phyloP scores from a whole-genome alignment of 306 rosid species.

The Rubus parviflorus region DNA sequence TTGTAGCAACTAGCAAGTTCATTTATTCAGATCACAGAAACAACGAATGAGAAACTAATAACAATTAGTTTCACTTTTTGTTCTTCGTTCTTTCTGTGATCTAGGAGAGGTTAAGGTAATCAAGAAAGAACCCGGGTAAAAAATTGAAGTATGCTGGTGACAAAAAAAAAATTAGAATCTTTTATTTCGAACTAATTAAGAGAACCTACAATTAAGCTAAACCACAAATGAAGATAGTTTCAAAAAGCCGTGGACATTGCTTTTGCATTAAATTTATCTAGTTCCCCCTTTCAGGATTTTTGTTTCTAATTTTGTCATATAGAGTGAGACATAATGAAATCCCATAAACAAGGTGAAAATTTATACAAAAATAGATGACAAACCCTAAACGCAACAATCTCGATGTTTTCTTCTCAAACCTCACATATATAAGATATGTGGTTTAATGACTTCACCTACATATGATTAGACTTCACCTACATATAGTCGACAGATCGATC shows the following conservation, averaged over 20 bases:
- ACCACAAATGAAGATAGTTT: neutral
- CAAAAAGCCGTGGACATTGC: neutral
- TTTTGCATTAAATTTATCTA: neutral
- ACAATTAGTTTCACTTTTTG: neutral
- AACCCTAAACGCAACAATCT: neutral
- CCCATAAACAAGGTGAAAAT: neutral
- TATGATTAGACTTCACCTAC: too few relatives aligned
- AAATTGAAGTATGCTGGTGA: neutral
- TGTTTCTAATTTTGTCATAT: neutral
- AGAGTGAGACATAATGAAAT: neutral
- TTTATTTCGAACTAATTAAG: neutral
- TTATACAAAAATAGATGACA: neutral
- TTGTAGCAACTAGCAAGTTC: neutral
- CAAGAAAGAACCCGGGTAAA: neutral
- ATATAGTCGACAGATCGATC: too few relatives aligned
- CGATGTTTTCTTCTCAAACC: too few relatives aligned
- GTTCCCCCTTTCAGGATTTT: neutral
- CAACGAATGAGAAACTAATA: neutral
- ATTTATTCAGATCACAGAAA: neutral
- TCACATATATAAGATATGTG: too few relatives aligned
- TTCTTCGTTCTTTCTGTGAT: slow-evolving; percentile 6
- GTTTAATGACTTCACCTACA: too few relatives aligned
- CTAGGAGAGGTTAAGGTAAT: neutral
- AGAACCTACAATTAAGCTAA: slow-evolving; percentile 4
- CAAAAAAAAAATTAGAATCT: neutral